Percentiles rank a stretch among this genome's conserved stretches.
phyloP scores from a whole-genome alignment of 2,329 filamentous ascomycete genomes.

The Scortechinia acanthostroma region DNA sequence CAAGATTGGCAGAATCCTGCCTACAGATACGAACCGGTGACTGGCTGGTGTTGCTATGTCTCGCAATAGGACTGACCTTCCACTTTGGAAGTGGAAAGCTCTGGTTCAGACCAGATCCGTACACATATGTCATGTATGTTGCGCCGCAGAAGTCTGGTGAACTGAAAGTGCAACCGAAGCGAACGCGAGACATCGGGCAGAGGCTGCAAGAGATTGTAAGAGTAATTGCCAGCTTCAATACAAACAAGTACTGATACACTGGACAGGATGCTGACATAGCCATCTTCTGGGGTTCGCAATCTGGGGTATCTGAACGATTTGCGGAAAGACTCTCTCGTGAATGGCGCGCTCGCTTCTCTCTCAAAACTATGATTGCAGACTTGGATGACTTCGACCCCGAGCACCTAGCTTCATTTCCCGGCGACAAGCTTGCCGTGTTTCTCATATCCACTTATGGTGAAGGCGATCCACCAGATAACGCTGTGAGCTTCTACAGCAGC shows the following conservation, averaged over 20 bases:
- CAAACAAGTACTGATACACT: neutral
- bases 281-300: slow-evolving; percentile 7
- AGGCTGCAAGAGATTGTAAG: slow-evolving; percentile 8
- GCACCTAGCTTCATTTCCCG: slow-evolving; percentile 7
- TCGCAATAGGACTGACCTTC: no score
- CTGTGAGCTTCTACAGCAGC: no score
- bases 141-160: no score
- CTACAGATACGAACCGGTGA: no score
- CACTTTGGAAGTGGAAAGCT: no score
- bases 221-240: neutral
- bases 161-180: no score
- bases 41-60: no score
- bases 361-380: slow-evolving; percentile 4
- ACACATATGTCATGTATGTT: no score
- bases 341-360: slow-evolving; percentile 4
- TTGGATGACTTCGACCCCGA: slow-evolving; percentile 7
- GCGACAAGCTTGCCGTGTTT: slow-evolving; percentile 9
- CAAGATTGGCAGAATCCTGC: no score
- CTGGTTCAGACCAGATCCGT: no score
- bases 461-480: slow-evolving; percentile 12
- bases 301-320: slow-evolving; percentile 5
- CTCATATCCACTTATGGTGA: slow-evolving; percentile 13
- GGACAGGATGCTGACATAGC: slow-evolving; percentile 6
- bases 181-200: no score
- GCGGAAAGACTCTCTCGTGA: slow-evolving; percentile 3